Evolutionary conservation across 805 yeast genomes (phyloP).

Genomic region (Myxozyma sirexii): DNA sequence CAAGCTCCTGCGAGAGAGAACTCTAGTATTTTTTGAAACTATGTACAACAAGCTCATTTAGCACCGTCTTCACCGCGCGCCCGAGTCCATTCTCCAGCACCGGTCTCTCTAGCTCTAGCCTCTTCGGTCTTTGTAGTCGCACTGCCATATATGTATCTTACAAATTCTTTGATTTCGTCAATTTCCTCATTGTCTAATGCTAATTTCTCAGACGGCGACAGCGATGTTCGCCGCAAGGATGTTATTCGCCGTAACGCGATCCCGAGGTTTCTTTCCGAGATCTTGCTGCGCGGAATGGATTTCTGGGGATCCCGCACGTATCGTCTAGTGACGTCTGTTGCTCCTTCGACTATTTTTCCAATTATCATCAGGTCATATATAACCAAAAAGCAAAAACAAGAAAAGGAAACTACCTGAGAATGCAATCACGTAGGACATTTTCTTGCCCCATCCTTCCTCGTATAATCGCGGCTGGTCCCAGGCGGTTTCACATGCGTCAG

Average conservation of each 20-base stretch:
- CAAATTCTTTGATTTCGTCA: constrained; percentile 42
- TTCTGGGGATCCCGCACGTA: constrained; percentile 56
- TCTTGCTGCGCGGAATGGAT: constrained; percentile 52
- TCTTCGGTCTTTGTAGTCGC: constrained; percentile 18
- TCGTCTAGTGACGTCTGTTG: constrained; percentile 68
- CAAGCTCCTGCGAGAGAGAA: too few relatives aligned
- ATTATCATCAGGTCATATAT: background rate
- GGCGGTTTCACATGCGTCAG: constrained; percentile 82
- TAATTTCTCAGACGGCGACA: constrained; percentile 46
- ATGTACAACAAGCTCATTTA: too few relatives aligned
- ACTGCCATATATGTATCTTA: constrained; percentile 10
- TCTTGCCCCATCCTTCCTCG: constrained; percentile 87
- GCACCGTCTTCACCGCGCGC: constrained; percentile 78
- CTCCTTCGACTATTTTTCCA: constrained; percentile 48
- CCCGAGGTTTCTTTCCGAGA: constrained; percentile 48
- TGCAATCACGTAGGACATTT: constrained; percentile 86
- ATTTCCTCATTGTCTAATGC: constrained; percentile 46
- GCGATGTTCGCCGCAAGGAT: constrained; percentile 39
- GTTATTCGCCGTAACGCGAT: constrained; percentile 46
- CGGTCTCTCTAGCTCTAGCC: constrained; percentile 67
- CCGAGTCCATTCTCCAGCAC: constrained; percentile 74
- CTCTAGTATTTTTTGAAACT: too few relatives aligned
- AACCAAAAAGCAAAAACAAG: background rate
- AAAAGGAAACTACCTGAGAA: constrained; percentile 47
- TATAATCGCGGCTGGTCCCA: constrained; percentile 81